Base-by-base conservation (phyloP, 129 eudicot genomes). In the Solidago caesia region DNA sequence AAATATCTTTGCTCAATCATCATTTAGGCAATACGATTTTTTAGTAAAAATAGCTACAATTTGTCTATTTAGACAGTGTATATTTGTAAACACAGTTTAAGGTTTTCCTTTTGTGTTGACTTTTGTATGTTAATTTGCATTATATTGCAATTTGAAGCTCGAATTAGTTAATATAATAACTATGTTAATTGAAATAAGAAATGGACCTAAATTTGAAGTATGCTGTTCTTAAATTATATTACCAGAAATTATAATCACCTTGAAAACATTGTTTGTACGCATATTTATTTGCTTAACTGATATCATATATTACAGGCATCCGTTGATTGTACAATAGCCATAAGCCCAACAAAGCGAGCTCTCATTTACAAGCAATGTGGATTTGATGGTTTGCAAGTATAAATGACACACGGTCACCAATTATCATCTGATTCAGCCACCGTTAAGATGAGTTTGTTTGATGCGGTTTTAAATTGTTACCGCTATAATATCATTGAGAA, bases 291-390 rank as follows among this genome's bases (percentile, higher is more conserved):
- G 15, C 59, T 41, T 1, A 7, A 56, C 46, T 68, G 61, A 46
- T 16, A 21, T 48, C 14, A 9, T 63, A 45, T 78, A 21, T 56
- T 79, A 69, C 39, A 88, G 97, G 99, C 87, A 55, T 95, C 97
- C 4, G 80, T 95, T 69, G 96, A 87, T 84, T 95, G 99, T 52
- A 81, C 82, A 10, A 87, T 95, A 73, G 96, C 82, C 62, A 87
- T 95, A 53, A 95, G 99, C 74, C 99, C 97, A 11, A 79, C 84
- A 44, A 95, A 86, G 82, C 94, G 91, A 79, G 76, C 96, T 71
- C 80, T 95, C 64, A 82, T 85, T 8, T 78, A 70, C 83, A 95
- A 95, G 80, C 96, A 85, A 72, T 95, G 99, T 81, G 97, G 96
- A 70, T 84, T 95, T 27, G 96, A 91, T 82, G 97, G 99, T 72